phyloP scores from a whole-genome alignment of 345 rosid genomes.

The Populus euphratica region DNA sequence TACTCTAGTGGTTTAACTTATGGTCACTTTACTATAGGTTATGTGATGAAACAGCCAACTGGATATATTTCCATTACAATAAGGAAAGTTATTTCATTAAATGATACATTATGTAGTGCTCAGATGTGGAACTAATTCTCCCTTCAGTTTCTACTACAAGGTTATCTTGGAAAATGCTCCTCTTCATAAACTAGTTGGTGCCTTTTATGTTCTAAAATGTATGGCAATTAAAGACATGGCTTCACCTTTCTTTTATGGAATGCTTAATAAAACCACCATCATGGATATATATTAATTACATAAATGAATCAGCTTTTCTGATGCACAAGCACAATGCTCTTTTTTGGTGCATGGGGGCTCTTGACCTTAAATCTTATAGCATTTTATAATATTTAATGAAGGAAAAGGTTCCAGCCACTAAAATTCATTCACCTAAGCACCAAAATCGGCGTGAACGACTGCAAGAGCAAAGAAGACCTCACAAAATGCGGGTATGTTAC shows the following conservation, averaged over 20 bases:
- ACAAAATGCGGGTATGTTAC: constrained; percentile 51
- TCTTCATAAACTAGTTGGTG: neutral
- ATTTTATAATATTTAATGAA: constrained; percentile 18
- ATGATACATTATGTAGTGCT: too few species aligned
- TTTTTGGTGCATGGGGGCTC: neutral
- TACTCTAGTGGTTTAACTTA: too few species aligned
- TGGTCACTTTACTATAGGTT: too few species aligned
- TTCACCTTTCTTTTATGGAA: neutral
- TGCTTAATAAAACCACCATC: neutral
- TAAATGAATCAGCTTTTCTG: neutral
- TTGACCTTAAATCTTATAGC: constrained; percentile 10
- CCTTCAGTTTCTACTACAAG: neutral
- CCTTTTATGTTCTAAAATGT: neutral
- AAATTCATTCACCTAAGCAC: constrained; percentile 52
- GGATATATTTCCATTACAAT: too few species aligned
- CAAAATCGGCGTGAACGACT: constrained; percentile 57
- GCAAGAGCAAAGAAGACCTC: constrained; percentile 48
- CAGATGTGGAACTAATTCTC: neutral
- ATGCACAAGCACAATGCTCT: neutral
- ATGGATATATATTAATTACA: neutral
- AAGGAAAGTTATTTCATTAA: too few species aligned
- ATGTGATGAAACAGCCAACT: too few species aligned
- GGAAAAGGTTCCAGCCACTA: constrained; percentile 53
- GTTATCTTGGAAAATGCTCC: neutral
- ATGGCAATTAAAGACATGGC: neutral